Evolutionary conservation across 768 basidiomycete species (phyloP).

Genomic region (Boletus vinaceobasis): DNA sequence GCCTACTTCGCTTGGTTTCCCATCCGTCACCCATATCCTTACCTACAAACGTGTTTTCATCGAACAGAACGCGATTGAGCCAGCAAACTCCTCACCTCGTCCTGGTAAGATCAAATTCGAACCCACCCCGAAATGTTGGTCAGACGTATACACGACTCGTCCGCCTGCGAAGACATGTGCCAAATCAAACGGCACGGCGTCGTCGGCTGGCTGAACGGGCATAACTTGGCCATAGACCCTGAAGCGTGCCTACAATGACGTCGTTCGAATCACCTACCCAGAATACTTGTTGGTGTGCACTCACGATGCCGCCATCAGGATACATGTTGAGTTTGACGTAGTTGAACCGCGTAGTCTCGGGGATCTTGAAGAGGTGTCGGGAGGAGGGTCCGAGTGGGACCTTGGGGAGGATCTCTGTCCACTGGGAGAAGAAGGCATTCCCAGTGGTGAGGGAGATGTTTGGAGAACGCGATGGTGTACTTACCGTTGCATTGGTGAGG

Average conservation of each 20-base stretch:
- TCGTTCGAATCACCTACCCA: neutral
- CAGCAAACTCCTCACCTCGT: conserved; percentile 44
- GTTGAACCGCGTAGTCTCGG: conserved; percentile 51
- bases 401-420: conserved; percentile 76
- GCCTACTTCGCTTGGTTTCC: conserved; percentile 91
- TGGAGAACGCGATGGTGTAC: conserved; percentile 12
- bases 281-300: neutral
- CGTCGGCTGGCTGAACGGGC: conserved; percentile 54
- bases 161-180: conserved; percentile 91
- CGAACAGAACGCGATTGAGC: neutral
- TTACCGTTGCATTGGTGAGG: conserved; percentile 52
- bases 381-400: conserved; percentile 76
- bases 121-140: conserved; percentile 94
- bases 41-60: conserved; percentile 33
- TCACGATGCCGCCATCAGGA: conserved; percentile 95
- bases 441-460: neutral
- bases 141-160: conserved; percentile 76
- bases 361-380: conserved; percentile 83
- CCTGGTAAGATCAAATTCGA: conserved; percentile 90
- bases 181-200: conserved; percentile 64
- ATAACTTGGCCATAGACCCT: conserved; percentile 82
- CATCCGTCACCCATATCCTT: conserved; percentile 98
- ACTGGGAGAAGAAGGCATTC: conserved; percentile 41
- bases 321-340: conserved; percentile 93
- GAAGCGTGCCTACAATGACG: conserved; percentile 70